These are phyloP conservation scores for Pseudogymnoascus sp. DNA, from an alignment of 2,329 filamentous ascomycete species.

Conservation along the genomic window DNA sequence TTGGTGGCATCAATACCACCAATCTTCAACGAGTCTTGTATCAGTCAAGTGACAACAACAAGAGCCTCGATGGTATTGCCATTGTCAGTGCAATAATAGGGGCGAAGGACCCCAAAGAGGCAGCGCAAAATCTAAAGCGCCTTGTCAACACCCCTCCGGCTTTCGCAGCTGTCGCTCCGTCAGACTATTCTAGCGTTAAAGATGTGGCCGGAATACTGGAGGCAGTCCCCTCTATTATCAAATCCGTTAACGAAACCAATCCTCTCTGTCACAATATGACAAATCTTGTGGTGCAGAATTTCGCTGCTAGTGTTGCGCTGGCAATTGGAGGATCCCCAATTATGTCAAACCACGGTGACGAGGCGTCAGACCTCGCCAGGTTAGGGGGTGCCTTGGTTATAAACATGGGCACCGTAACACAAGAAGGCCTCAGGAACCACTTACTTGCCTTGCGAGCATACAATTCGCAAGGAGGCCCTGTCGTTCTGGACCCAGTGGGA, in stretches of 20 bases:
- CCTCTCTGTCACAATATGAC: conserved; percentile 96
- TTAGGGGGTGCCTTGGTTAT: conserved; percentile 74
- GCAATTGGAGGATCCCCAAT: conserved; percentile 81
- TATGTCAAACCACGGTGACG: conserved; percentile 81
- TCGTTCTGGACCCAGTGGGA: conserved; percentile 84
- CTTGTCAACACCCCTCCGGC: conserved; percentile 38
- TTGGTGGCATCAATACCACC: conserved; percentile 73
- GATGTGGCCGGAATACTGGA: conserved; percentile 22
- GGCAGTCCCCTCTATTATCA: conserved; percentile 39
- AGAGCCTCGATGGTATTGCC: conserved; percentile 69
- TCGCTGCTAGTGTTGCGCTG: conserved; percentile 84
- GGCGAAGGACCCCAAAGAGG: conserved; percentile 55
- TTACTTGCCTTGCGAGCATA: conserved; percentile 68
- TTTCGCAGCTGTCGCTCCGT: conserved; percentile 20
- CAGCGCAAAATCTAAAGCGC: conserved; percentile 48
- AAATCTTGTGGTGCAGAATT: conserved; percentile 90
- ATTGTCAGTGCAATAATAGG: conserved; percentile 84
- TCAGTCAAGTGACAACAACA: conserved; percentile 48
- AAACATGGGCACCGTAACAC: conserved; percentile 90
- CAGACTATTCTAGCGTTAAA: conserved; percentile 16
- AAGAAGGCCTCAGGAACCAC: conserved; percentile 64
- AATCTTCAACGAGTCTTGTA: conserved; percentile 69
- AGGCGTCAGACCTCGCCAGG: conserved; percentile 70
- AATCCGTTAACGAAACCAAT: conserved; percentile 47
- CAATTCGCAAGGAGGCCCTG: conserved; percentile 64